Evolutionary conservation across 2,329 filamentous ascomycete genomes (phyloP).

Genomic region (Trichoderma sp.): DNA sequence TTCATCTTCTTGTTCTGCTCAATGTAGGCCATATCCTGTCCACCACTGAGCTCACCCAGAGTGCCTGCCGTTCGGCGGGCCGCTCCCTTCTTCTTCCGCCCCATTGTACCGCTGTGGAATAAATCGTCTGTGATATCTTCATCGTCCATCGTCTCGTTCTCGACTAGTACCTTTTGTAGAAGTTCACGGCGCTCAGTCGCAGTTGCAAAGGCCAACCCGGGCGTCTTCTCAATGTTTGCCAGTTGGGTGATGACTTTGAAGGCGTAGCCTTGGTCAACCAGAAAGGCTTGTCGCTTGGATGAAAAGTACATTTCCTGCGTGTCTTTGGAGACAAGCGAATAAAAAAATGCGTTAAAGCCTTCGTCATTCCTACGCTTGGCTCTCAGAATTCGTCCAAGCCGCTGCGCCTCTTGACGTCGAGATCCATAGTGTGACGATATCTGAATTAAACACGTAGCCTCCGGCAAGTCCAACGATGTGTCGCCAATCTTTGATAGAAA

Average conservation of each 20-base stretch:
- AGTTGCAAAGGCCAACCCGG: slow-evolving; percentile 77
- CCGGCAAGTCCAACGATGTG: slow-evolving; percentile 94
- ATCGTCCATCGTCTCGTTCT: slow-evolving; percentile 76
- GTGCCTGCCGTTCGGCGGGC: slow-evolving; percentile 82
- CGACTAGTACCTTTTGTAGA: slow-evolving; percentile 84
- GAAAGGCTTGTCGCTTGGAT: slow-evolving; percentile 92
- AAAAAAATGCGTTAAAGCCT: slow-evolving; percentile 99
- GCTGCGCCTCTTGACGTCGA: slow-evolving; percentile 92
- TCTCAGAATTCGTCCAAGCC: slow-evolving; percentile 87
- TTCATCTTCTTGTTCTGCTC: slow-evolving; percentile 78
- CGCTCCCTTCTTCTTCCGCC: slow-evolving; percentile 58
- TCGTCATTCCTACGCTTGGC: slow-evolving; percentile 96
- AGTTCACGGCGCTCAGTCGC: slow-evolving; percentile 82
- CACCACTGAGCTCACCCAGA: slow-evolving; percentile 83
- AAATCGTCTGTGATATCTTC: slow-evolving; percentile 63
- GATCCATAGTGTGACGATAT: slow-evolving; percentile 98
- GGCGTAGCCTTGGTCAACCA: slow-evolving; percentile 96
- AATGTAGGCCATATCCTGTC: slow-evolving; percentile 96
- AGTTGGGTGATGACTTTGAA: slow-evolving; percentile 99
- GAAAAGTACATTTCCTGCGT: slow-evolving; percentile 98
- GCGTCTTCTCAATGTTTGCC: slow-evolving; percentile 84
- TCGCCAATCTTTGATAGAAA: slow-evolving; percentile 98
- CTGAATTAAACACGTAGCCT: slow-evolving; percentile 95
- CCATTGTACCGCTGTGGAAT: slow-evolving; percentile 50
- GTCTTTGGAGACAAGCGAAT: slow-evolving; percentile 95